Conservation (phyloP, 139 green algal genomes). For the Volvox reticuliferus region DNA sequence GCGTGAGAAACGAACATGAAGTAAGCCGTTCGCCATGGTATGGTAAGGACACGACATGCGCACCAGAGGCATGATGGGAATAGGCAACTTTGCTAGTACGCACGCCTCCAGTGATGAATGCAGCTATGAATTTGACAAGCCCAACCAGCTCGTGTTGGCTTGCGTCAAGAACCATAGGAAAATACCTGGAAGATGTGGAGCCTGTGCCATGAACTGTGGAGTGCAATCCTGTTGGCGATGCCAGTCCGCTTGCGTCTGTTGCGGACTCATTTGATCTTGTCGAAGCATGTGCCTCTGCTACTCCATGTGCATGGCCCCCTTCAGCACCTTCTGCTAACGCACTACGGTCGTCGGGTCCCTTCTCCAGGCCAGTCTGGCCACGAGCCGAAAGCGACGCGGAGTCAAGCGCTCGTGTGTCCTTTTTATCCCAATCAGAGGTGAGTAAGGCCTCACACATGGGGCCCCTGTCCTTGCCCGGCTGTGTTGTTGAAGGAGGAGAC, state of each 20-base stretch:
- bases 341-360: no score
- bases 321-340: no score
- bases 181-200: no score
- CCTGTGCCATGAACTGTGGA: neutral
- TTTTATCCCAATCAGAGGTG: slow-evolving; percentile 6
- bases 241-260: neutral
- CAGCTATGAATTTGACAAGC: no score
- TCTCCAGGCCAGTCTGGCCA: neutral
- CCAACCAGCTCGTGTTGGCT: no score
- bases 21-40: no score
- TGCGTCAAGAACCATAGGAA: neutral
- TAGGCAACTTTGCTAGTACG: no score
- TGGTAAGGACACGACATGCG: no score
- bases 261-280: neutral
- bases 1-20: no score
- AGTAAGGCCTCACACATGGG: neutral
- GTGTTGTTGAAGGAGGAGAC: neutral
- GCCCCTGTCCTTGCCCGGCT: neutral
- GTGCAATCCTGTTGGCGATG: neutral
- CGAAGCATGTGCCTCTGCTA: neutral
- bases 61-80: no score
- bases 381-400: neutral
- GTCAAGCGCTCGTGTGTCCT: neutral
- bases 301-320: no score
- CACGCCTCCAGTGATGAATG: no score